Base-by-base conservation (phyloP, 352 stramenopile species). In the Phytopythium aichiense region DNA sequence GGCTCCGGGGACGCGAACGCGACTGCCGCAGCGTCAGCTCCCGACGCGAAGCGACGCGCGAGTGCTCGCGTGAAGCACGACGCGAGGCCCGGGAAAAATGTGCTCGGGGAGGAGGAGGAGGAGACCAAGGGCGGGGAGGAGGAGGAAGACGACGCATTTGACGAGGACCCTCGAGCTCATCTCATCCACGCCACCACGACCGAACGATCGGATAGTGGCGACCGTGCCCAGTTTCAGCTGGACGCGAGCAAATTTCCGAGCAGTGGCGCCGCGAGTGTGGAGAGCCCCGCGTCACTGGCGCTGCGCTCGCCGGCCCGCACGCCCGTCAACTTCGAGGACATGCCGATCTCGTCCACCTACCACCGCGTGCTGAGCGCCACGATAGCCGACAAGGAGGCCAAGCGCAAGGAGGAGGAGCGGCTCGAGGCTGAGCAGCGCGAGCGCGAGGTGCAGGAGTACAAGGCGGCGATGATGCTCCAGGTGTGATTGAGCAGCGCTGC, bases 321-420 rank as follows among this genome's bases (percentile, higher is more conserved):
- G 31, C 69, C 58, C 8, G 52, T 63, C 12, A 77, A 62, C 59
- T 76, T 58, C 30, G 82, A 92, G 9, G 80, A 92, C 28, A 76
- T 92, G 46, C 82, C 80, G 13, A 91, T 91, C 58, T 77, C 79
- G 55, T 88, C 78, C 33, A 91, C 85, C 58, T 91, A 91, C 60
- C 82, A 91, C 64, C 82, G 82, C 48, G 69, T 89, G 37, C 82
- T 87, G 58, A 60, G 72, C n/a, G 75, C 76, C 9, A 69, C 87
- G 43, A 66, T 85, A 48, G 80, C 73, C 22, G 68, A 81, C 37
- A 69, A 79, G 61, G 77, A 88, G 43, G 60, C 60, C 7, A 72
- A 72, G 38, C 70, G 77, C 7, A 71, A 71, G 23, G 61, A 81
- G 13, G 80, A 87, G 57, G 60, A 71, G 31, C 75, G 64, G n/a